Base-by-base conservation (phyloP, 805 yeast species). In the Candida nonsorbophila region DNA sequence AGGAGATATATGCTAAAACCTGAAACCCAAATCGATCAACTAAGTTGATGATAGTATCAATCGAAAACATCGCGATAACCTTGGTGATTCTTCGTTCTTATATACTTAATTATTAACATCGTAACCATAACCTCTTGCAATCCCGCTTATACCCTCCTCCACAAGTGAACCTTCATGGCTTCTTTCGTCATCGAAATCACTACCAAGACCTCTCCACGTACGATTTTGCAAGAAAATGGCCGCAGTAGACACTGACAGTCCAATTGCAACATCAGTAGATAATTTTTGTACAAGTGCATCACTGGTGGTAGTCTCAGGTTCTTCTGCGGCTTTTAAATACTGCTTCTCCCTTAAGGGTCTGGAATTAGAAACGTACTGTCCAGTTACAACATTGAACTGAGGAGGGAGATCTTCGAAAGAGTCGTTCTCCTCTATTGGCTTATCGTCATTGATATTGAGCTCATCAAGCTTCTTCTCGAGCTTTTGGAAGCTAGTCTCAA, bases 131-230 rank as follows among this genome's bases (percentile, higher is more conserved):
- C 92, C 94, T 41, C 97, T 68, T 2, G 98, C 98, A 32, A 90
- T 74, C 22, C 98, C 98, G 2, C 73, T 66, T 26, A 80, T 66
- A 1, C 98, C 98, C 40, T 80, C 78, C 48, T 87, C 95, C 1
- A 86, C 69, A 0, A 67, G 53, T 0, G 97, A 94, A 22, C 94
- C 96, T n/a, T 70, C 75, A 26, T 61, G 65, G n/a, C 29, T 24
- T 9, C 28, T 33, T n/a, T 63, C 74, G 2, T 50, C 56, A 1
- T 49, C 38, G 55, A 67, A 86, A 48, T 90, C 97, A 36, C 92
- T 80, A 1, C 97, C 98, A 19, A 90, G 62, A 1, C 98, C 98
- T 0, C 79, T 74, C 97, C 97, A 90, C 16, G 66, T 59, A 44
- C 90, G 72, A 8, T 63, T 66, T 44, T 86, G 94, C 29, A 90